phyloP scores from a whole-genome alignment of 768 basidiomycete species.

The Mycena kentingensis region DNA sequence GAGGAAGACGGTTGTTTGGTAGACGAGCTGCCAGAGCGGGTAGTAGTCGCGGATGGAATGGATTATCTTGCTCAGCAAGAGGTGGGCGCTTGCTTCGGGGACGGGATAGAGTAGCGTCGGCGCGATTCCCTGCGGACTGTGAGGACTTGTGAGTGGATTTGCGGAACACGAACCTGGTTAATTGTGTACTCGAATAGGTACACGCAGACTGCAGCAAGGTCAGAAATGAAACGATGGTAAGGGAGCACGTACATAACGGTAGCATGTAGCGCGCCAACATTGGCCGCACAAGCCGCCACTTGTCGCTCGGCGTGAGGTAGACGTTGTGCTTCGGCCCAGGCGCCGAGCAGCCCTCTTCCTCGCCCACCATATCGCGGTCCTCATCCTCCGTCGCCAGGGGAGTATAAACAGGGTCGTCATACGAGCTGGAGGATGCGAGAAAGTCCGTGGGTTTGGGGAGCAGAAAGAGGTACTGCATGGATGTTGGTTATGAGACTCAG shows the following conservation, averaged over 20 bases:
- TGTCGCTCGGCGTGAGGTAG: slow-evolving; percentile 68
- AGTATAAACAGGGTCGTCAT: slow-evolving; percentile 47
- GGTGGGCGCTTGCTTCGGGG: slow-evolving; percentile 59
- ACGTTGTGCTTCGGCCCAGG: slow-evolving; percentile 45
- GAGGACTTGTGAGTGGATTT: not conserved
- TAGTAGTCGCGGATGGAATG: slow-evolving; percentile 90
- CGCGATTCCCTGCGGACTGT: slow-evolving; percentile 66
- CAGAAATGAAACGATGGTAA: slow-evolving; percentile 1
- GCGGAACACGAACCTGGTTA: slow-evolving; percentile 61
- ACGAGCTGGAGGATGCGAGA: slow-evolving; percentile 37
- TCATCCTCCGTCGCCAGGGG: slow-evolving; percentile 46
- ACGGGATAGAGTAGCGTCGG: slow-evolving; percentile 90
- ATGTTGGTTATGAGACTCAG: not conserved
- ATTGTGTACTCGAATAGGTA: slow-evolving; percentile 85
- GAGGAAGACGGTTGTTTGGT: slow-evolving; percentile 89
- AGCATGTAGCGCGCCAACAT: slow-evolving; percentile 85
- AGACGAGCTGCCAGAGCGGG: slow-evolving; percentile 92
- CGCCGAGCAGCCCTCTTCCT: slow-evolving; percentile 42
- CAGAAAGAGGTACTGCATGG: slow-evolving; percentile 59
- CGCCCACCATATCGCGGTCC: slow-evolving; percentile 35
- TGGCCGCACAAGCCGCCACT: slow-evolving; percentile 80
- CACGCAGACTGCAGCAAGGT: slow-evolving; percentile 35
- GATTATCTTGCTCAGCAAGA: slow-evolving; percentile 75
- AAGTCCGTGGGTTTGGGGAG: slow-evolving; percentile 66
- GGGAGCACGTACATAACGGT: slow-evolving; percentile 72